Evolutionary conservation across 208 protist genomes (phyloP), one percentile per base, ranked within the genome.

Genomic region (Crithidia bombi): DNA sequence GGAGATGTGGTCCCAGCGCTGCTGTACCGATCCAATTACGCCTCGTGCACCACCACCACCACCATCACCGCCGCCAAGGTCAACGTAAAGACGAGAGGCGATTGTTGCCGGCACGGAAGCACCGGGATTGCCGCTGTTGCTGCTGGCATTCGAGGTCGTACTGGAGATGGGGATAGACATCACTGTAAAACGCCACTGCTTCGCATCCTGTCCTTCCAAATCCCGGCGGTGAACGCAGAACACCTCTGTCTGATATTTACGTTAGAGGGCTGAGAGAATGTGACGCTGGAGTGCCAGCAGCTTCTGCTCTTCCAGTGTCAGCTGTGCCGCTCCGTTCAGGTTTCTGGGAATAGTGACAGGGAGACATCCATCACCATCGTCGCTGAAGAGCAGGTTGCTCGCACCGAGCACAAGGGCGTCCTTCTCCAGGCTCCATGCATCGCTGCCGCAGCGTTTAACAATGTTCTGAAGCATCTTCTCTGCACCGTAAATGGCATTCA

Each of bases 171-270:
- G 55, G 14, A 72, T 46, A 1, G 23, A 15, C 44, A 72, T 55
- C 15, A 72, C 17, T 5, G 39, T 47, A 35, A 51, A 33, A 41
- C 14, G 25, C 38, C 51, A 19, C 10, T 21, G 10, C 26, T 3
- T 5, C 5, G 38, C 6, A 0, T 11, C 0, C 41, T 55, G 17
- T 3, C 17, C 38, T 21, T 5, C 14, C 5, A 69, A 21, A 21
- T 61, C 51, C 19, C 64, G 64, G 2, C 52, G 30, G 35, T 62
- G 39, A 5, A 59, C 21, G 32, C 64, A 69, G 21, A 49, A 61
- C 17, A 61, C 39, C 38, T 69, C 64, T 15, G 38, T 33, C 26
- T 41, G 23, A 23, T 62, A 44, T n/a, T 7, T 6, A 17, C 36
- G 33, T 39, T 69, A 52, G 12, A 69, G 51, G 3, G 11, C 51